Evolutionary conservation across 1,284 basidiomycete species (phyloP).

Genomic region (Neonothopanus nambi): DNA sequence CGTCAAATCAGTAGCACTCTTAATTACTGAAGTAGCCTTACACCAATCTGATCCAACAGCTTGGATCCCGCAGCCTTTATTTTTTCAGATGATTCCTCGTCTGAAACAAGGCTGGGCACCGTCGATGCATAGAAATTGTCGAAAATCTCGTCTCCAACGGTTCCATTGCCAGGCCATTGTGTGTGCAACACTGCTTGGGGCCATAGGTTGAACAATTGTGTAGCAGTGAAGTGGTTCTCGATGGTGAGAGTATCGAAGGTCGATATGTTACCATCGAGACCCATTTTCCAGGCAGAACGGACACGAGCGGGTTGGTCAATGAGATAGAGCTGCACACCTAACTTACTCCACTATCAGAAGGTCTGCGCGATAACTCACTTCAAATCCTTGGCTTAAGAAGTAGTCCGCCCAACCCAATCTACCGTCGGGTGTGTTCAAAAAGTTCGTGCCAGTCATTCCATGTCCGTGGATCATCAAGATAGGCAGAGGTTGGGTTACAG

Average conservation of each 20-base stretch:
- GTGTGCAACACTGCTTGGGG: slow-evolving; percentile 47
- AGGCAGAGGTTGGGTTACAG: slow-evolving; percentile 28
- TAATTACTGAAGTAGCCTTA: slow-evolving; percentile 19
- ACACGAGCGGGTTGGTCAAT: slow-evolving; percentile 52
- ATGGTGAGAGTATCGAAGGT: slow-evolving; percentile 32
- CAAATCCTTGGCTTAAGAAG: slow-evolving; percentile 35
- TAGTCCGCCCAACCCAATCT: slow-evolving; percentile 38
- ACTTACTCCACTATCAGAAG: background rate
- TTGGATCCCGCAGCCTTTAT: slow-evolving; percentile 33
- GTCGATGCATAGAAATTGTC: slow-evolving; percentile 45
- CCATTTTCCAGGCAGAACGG: slow-evolving; percentile 47
- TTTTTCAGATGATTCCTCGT: slow-evolving; percentile 32
- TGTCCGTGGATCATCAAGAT: slow-evolving; percentile 26
- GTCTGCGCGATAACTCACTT: slow-evolving; percentile 24
- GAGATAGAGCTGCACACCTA: slow-evolving; percentile 42
- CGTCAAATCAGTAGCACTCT: too few species aligned
- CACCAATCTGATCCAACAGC: slow-evolving; percentile 40
- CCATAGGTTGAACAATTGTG: slow-evolving; percentile 41
- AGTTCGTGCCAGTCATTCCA: slow-evolving; percentile 37
- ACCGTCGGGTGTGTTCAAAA: slow-evolving; percentile 38
- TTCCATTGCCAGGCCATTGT: slow-evolving; percentile 53
- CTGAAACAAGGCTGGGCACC: slow-evolving; percentile 34
- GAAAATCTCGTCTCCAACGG: slow-evolving; percentile 43
- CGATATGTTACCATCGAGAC: slow-evolving; percentile 38
- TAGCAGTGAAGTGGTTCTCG: slow-evolving; percentile 46